Evolutionary conservation across 202 grass and related monocot species (phyloP), one percentile per base, ranked within the genome.

Genomic region (Elaeis oleifera): DNA sequence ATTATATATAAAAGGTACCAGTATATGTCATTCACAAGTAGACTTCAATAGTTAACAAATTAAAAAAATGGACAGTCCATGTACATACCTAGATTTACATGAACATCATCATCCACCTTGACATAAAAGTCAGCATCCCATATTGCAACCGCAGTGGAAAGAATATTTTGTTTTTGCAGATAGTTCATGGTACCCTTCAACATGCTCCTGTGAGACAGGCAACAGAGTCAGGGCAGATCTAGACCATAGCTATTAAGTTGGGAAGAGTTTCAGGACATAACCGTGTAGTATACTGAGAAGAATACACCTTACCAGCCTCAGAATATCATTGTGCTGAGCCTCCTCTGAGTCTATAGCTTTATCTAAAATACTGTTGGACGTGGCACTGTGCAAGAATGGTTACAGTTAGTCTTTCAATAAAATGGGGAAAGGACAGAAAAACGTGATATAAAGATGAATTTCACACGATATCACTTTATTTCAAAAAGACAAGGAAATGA

Each of bases 41-140:
- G 1, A 8, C 36, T 13, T 36, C 11, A 13, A 3, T 13, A 44
- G 11, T 39, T 44, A 44, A 13, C 36, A 44, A 44, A 44, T 13
- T 44, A 14, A 44, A 44, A 44, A 44, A 9, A 2, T 8, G 6
- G 36, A 36, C 8, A 9, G 8, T 44, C 36, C 36, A 44, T 2
- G 36, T 44, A 44, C 23, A n/a, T 23, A 65, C 63, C 63, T 65
- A 65, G 16, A 65, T 65, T 65, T 23, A 65, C 63, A 65, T 65
- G 63, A 52, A 65, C 36, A 65, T 65, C 63, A 53, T 65, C 63
- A 53, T 65, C 63, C 22, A 65, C 63, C 63, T 65, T 65, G 14
- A 65, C 63, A 53, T 52, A 65, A 65, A 65, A 65, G 5, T 65
- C 23, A 26, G 63, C 63, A 51, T 65, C 63, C 63, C 63, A 65